Evolutionary conservation across 2,329 filamentous ascomycete species (phyloP), one percentile per base, ranked within the genome.

Genomic region (Didymella glomerata): DNA sequence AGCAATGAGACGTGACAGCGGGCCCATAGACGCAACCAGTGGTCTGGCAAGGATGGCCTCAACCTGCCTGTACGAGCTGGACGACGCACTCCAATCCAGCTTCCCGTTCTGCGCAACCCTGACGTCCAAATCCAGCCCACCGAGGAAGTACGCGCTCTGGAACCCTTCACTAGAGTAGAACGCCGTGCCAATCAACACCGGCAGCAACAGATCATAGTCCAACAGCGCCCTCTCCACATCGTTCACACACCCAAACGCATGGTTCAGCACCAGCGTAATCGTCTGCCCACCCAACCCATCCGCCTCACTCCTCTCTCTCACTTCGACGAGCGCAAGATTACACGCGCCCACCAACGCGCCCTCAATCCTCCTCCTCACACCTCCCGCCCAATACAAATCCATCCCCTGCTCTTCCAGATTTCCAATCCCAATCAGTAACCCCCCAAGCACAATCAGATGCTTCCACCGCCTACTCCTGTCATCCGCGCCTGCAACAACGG

Each of bases 371-470:
- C 81, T 84, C 45, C 88, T 84, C 74, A 94, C 82, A 49, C 83
- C 77, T 30, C 81, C 78, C 5, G 88, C 86, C n/a, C 86, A 85
- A 58, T 85, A 83, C 45, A 87, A 79, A 40, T 88, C 84, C 60
- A 86, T 83, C 16, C 84, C 76, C 38, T 76, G 72, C 66, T 76
- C 71, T 64, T 78, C 74, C 25, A 75, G 64, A 36, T 61, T 71
- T 3, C 69, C 89, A 71, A 93, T 89, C 9, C 91, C 92, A 72
- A 94, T 84, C 57, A 97, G 78, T 22, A 96, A 80, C 3, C 92
- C 93, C 0, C 88, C 88, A 9, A 97, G 84, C 5, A 93, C 84
- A n/a, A 97, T 81, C 28, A 93, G 78, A 76, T 97, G 93, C 75
- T 92, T 89, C 92, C 92, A 97, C 70, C 91, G 82, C 18, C 83